These are phyloP conservation scores for Magnusiomyces starmeri DNA, from an alignment of 1,139 yeast genomes.

Conservation along the genomic window DNA sequence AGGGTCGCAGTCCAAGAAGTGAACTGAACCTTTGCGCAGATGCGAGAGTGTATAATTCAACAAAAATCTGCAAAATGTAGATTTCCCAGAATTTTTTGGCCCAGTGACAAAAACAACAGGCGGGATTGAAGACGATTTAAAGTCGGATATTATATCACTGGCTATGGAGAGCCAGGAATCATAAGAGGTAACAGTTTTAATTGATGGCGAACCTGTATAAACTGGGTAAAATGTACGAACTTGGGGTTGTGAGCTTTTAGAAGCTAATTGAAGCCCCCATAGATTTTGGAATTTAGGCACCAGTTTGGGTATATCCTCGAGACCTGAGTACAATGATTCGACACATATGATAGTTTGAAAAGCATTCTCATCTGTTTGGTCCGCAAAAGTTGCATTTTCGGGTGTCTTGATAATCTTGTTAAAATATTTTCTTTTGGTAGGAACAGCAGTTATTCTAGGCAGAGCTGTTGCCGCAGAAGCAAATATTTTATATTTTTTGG, in stretches of 20 bases:
- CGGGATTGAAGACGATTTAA: conserved; percentile 8
- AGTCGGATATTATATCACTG: conserved; percentile 12
- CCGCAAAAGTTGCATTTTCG: conserved; percentile 9
- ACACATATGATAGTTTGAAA: conserved; percentile 45
- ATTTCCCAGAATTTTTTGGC: conserved; percentile 77
- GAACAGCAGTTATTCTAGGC: conserved; percentile 49
- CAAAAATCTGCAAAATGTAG: conserved; percentile 57
- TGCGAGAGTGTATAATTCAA: conserved; percentile 38
- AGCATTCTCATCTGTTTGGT: conserved; percentile 31
- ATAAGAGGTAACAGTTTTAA: conserved; percentile 17
- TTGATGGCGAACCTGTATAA: conserved; percentile 15
- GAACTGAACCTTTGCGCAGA: conserved; percentile 24
- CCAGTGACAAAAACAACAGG: conserved; percentile 45
- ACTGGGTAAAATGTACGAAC: conserved; percentile 15
- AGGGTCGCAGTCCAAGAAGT: conserved; percentile 76
- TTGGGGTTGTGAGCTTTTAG: not conserved
- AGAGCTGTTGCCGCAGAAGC: conserved; percentile 51
- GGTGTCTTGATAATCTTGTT: conserved; percentile 24
- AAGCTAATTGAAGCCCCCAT: conserved; percentile 12
- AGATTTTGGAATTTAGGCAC: conserved; percentile 45
- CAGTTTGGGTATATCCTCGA: conserved; percentile 42
- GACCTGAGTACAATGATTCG: conserved; percentile 37
- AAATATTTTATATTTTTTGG: conserved; percentile 20
- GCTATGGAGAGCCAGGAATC: conserved; percentile 26
- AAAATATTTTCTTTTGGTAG: conserved; percentile 33